phyloP scores from a whole-genome alignment of 441 rosid species.

The Pelargonium citronellum region DNA sequence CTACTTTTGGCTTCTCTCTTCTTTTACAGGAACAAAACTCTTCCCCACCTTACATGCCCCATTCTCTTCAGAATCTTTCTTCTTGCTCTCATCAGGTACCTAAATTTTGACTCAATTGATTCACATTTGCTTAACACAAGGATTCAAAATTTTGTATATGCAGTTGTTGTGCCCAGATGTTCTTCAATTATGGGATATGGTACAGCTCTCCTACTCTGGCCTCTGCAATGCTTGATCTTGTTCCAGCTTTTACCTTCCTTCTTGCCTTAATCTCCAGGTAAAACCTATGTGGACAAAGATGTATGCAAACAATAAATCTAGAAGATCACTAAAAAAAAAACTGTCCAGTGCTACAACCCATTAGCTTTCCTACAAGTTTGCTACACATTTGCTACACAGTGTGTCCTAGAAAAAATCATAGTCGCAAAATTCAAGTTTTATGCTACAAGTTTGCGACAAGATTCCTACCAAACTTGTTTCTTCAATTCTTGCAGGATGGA shows the following conservation, averaged over 20 bases:
- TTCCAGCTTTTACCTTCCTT: conserved; percentile 42
- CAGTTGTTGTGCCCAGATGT: conserved; percentile 23
- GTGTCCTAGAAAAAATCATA: too few species aligned
- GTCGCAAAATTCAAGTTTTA: too few species aligned
- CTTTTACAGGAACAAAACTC: conserved; percentile 21
- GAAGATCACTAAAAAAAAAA: too few species aligned
- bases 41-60: conserved; percentile 20
- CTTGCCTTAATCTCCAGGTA: conserved; percentile 38
- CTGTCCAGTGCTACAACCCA: too few species aligned
- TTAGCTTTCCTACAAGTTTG: too few species aligned
- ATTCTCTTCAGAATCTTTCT: conserved; percentile 22
- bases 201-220: conserved; percentile 37
- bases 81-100: conserved; percentile 29
- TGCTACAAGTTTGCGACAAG: too few species aligned
- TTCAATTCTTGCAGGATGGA: conserved; percentile 27
- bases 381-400: too few species aligned
- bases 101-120: neutral
- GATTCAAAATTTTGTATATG: neutral
- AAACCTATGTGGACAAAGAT: too few species aligned
- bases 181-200: conserved; percentile 25
- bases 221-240: conserved; percentile 34
- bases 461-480: neutral
- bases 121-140: neutral
- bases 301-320: too few species aligned
- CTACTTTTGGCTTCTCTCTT: neutral